These are phyloP conservation scores for Ceratocystis colombiana DNA, from an alignment of 2,329 filamentous ascomycete genomes.

Conservation along the genomic window DNA sequence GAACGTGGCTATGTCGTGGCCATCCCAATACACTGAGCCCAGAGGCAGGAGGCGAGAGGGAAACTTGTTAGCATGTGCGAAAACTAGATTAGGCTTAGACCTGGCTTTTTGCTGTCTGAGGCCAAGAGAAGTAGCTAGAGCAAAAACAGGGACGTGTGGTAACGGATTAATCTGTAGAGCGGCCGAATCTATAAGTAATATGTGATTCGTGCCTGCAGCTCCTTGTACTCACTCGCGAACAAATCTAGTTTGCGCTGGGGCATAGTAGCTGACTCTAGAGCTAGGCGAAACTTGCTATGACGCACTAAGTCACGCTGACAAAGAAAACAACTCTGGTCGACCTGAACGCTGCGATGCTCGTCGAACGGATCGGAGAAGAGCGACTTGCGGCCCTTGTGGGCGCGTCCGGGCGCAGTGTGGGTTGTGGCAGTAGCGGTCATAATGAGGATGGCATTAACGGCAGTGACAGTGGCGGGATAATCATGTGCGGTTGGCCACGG, in stretches of 20 bases:
- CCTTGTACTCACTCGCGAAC: constrained; percentile 17
- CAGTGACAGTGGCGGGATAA: neutral
- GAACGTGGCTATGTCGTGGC: constrained; percentile 22
- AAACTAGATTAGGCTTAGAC: too few species aligned
- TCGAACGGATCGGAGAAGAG: constrained; percentile 23
- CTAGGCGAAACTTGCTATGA: constrained; percentile 21
- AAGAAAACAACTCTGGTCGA: constrained; percentile 24
- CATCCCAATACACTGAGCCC: constrained; percentile 22
- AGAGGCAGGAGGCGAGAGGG: neutral
- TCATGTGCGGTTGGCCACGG: neutral
- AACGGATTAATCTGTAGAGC: too few species aligned
- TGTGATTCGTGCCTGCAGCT: neutral
- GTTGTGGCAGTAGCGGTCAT: neutral
- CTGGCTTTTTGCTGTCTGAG: neutral
- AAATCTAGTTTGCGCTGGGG: constrained; percentile 9
- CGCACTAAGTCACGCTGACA: constrained; percentile 23
- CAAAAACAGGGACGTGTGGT: too few species aligned
- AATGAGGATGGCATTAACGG: neutral
- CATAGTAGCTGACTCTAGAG: constrained; percentile 17
- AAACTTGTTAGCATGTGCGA: neutral
- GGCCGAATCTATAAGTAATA: too few species aligned
- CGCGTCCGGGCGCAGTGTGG: constrained; percentile 1
- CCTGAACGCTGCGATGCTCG: constrained; percentile 23
- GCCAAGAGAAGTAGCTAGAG: too few species aligned
- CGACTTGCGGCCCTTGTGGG: constrained; percentile 18